Conservation (phyloP, 2,329 filamentous ascomycete genomes). For the Kalmusia sp. region DNA sequence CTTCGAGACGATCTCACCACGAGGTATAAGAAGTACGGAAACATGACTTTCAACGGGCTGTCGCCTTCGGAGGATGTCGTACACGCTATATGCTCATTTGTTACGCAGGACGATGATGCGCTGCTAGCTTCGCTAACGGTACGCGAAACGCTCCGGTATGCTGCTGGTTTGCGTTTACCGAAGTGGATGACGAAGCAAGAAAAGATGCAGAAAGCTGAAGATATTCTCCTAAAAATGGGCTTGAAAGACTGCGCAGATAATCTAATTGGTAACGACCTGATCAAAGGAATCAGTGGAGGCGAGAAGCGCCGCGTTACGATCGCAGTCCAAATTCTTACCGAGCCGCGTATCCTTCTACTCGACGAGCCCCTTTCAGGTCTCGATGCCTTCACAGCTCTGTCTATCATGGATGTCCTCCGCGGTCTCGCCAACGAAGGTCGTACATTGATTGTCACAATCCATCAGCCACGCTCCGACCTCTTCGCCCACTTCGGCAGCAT, state of each 20-base stretch:
- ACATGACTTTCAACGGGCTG: constrained; percentile 73
- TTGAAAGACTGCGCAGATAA: constrained; percentile 81
- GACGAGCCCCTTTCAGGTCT: constrained; percentile 80
- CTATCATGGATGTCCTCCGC: constrained; percentile 76
- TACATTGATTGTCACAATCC: constrained; percentile 78
- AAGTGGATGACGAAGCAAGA: constrained; percentile 73
- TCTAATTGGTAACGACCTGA: constrained; percentile 72
- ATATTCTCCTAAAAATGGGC: constrained; percentile 76
- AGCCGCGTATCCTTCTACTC: constrained; percentile 74
- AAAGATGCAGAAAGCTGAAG: constrained; percentile 72
- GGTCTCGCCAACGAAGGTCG: constrained; percentile 75
- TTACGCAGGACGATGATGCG: constrained; percentile 80
- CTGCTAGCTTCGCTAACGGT: constrained; percentile 77
- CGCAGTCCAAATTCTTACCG: constrained; percentile 77
- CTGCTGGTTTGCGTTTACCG: constrained; percentile 74
- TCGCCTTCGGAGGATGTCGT: constrained; percentile 72
- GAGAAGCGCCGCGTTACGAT: constrained; percentile 81
- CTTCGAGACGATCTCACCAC: constrained; percentile 68
- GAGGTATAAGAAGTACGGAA: constrained; percentile 67
- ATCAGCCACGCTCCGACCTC: constrained; percentile 76
- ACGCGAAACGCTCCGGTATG: constrained; percentile 71
- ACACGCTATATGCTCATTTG: constrained; percentile 75
- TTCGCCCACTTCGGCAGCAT: constrained; percentile 76
- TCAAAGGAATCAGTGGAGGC: constrained; percentile 81
- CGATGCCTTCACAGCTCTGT: constrained; percentile 79